Percentiles rank a stretch among this genome's conserved stretches.
These are phyloP conservation scores for Aspergillus quadrilineatus DNA, from an alignment of 2,329 filamentous ascomycete species.

Conservation along the genomic window DNA sequence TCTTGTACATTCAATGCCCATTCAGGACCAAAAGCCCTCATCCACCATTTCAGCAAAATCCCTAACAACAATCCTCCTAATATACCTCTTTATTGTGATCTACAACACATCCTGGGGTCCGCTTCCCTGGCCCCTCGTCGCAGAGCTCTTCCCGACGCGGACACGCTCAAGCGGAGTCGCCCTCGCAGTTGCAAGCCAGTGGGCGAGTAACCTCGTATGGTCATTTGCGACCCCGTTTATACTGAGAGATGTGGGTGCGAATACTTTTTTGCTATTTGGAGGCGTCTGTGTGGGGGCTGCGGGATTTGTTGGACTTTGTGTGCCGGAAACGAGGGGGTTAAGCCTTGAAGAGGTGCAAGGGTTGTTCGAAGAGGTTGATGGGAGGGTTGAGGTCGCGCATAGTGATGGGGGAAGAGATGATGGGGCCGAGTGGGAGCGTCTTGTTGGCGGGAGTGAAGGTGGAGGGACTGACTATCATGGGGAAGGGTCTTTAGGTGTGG, in stretches of 20 bases:
- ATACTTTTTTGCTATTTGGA: conserved; percentile 47
- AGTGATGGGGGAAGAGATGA: neutral
- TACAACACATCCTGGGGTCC: conserved; percentile 46
- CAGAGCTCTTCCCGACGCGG: conserved; percentile 40
- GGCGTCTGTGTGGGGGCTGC: conserved; percentile 47
- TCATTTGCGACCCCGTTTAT: conserved; percentile 44
- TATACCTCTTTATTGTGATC: conserved; percentile 55
- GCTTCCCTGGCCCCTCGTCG: conserved; percentile 40
- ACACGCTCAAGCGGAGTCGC: conserved; percentile 43
- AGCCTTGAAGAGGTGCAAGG: conserved; percentile 56
- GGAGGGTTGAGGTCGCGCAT: neutral
- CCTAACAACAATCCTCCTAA: conserved; percentile 51
- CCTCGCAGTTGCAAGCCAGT: conserved; percentile 40
- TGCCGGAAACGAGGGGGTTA: conserved; percentile 56
- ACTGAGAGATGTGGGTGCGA: conserved; percentile 49
- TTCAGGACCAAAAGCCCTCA: conserved; percentile 24
- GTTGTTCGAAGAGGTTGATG: conserved; percentile 46
- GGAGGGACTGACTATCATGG: neutral
- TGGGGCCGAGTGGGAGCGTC: neutral
- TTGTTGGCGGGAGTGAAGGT: neutral
- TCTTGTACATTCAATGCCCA: conserved; percentile 33
- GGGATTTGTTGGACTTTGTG: conserved; percentile 51
- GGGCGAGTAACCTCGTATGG: conserved; percentile 45
- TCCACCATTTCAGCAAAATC: neutral
- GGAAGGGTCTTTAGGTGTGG: too few species aligned